These are phyloP conservation scores for Aspergillus haitiensis DNA, from an alignment of 495 filamentous ascomycete species.

Conservation along the genomic window DNA sequence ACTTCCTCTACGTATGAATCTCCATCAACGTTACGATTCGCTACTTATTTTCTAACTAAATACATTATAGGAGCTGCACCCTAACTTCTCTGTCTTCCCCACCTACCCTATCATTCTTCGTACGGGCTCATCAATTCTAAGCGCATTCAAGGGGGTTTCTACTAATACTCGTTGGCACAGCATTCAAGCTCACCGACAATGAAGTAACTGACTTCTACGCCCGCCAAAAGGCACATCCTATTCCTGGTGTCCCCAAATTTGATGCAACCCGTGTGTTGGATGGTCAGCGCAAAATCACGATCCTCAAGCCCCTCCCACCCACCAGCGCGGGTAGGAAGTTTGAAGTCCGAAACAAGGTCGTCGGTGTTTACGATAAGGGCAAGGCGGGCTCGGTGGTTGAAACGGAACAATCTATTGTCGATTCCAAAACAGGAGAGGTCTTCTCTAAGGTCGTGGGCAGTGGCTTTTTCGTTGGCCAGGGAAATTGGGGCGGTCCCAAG, in stretches of 20 bases:
- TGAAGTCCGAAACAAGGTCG: slow-evolving; percentile 73
- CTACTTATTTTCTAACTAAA: not conserved
- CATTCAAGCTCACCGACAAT: slow-evolving; percentile 75
- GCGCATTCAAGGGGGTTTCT: too few relatives aligned
- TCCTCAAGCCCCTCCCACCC: slow-evolving; percentile 74
- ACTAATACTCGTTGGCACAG: slow-evolving; percentile 31
- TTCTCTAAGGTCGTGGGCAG: slow-evolving; percentile 68
- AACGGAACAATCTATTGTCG: slow-evolving; percentile 74
- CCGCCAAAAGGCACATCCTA: slow-evolving; percentile 53
- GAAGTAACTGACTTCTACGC: slow-evolving; percentile 90
- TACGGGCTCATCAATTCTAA: slow-evolving; percentile 37
- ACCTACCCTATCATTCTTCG: slow-evolving; percentile 83
- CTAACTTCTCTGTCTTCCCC: slow-evolving; percentile 79
- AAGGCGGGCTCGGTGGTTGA: slow-evolving; percentile 80
- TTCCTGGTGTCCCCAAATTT: slow-evolving; percentile 76
- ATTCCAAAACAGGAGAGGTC: slow-evolving; percentile 65
- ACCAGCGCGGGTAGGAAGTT: slow-evolving; percentile 70
- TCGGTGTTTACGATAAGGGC: slow-evolving; percentile 92
- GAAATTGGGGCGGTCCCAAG: slow-evolving; percentile 89
- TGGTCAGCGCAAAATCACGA: slow-evolving; percentile 77
- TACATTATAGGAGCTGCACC: slow-evolving; percentile 68
- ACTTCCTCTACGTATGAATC: slow-evolving; percentile 74
- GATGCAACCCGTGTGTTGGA: slow-evolving; percentile 75
- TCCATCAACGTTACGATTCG: not conserved
- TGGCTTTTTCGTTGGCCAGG: slow-evolving; percentile 80